Evolutionary conservation across 2,329 filamentous ascomycete species (phyloP).

Genomic region (Didymellaceae sp.): DNA sequence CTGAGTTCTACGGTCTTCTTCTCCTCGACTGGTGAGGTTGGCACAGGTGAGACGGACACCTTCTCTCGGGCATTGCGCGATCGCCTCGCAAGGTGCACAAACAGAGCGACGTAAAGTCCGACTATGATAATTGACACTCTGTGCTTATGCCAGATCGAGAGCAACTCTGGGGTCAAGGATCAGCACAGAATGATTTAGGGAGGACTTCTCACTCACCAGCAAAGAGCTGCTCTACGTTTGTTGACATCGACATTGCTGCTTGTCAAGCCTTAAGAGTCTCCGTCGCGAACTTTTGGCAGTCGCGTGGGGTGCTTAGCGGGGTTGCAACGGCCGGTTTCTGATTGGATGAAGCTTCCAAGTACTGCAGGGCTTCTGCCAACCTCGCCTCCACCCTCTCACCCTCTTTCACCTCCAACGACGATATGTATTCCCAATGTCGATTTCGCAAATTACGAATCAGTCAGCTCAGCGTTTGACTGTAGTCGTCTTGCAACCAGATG

Average conservation of each 20-base stretch:
- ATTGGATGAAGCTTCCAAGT: slow-evolving; percentile 1
- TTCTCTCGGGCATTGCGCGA: slow-evolving; percentile 38
- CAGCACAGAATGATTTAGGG: neutral
- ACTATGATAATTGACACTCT: slow-evolving; percentile 44
- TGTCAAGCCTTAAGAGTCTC: neutral
- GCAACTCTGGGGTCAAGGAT: slow-evolving; percentile 32
- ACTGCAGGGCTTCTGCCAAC: too few species aligned
- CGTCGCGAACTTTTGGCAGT: slow-evolving; percentile 17
- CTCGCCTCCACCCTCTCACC: too few species aligned
- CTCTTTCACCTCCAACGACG: too few species aligned
- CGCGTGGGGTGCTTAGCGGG: slow-evolving; percentile 19
- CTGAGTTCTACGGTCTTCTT: slow-evolving; percentile 41
- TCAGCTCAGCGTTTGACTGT: too few species aligned
- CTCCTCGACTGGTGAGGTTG: slow-evolving; percentile 41
- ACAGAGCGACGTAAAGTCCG: slow-evolving; percentile 34
- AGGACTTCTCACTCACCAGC: slow-evolving; percentile 1
- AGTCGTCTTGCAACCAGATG: too few species aligned
- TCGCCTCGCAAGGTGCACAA: slow-evolving; percentile 40
- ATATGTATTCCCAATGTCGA: too few species aligned
- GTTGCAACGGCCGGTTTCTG: slow-evolving; percentile 5
- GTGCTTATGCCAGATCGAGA: slow-evolving; percentile 47
- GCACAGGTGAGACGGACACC: slow-evolving; percentile 37
- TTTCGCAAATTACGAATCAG: too few species aligned
- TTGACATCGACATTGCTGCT: slow-evolving; percentile 13
- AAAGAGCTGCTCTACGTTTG: slow-evolving; percentile 12